Conservation (phyloP, 306 rosid genomes). For the Cucurbita maxima region DNA sequence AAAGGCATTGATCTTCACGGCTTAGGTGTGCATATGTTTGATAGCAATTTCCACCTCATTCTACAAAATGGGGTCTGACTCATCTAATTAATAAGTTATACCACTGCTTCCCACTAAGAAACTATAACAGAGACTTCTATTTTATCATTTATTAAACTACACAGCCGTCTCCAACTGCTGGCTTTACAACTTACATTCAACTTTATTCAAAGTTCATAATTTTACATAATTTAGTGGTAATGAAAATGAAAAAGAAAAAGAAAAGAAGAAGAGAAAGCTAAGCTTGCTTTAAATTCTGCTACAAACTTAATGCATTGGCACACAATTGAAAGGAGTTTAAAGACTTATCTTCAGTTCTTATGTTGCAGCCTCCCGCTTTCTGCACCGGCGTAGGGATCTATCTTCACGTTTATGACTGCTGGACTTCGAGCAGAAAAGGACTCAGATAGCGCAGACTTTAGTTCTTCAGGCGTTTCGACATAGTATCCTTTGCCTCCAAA, state of each 20-base stretch:
- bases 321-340: neutral
- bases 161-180: neutral
- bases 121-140: neutral
- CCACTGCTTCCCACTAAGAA: neutral
- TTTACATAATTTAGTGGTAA: neutral
- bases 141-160: neutral
- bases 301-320: no score
- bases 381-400: slow-evolving; percentile 91
- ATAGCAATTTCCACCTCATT: no score
- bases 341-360: slow-evolving; percentile 44
- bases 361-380: slow-evolving; percentile 93
- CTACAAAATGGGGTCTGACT: no score
- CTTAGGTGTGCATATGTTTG: no score
- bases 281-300: neutral
- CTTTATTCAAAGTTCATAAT: neutral
- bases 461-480: slow-evolving; percentile 61
- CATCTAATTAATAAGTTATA: neutral
- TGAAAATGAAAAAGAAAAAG: neutral
- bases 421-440: slow-evolving; percentile 67
- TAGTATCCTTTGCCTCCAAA: slow-evolving; percentile 95
- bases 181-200: neutral
- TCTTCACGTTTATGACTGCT: slow-evolving; percentile 51
- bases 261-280: neutral
- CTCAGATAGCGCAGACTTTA: slow-evolving; percentile 65
- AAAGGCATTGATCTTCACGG: no score